A percentile compares a stretch with the other conserved stretches of the same genome.
Evolutionary conservation across 2,329 filamentous ascomycete genomes (phyloP).

Genomic region (Ophiostoma fasciatum): DNA sequence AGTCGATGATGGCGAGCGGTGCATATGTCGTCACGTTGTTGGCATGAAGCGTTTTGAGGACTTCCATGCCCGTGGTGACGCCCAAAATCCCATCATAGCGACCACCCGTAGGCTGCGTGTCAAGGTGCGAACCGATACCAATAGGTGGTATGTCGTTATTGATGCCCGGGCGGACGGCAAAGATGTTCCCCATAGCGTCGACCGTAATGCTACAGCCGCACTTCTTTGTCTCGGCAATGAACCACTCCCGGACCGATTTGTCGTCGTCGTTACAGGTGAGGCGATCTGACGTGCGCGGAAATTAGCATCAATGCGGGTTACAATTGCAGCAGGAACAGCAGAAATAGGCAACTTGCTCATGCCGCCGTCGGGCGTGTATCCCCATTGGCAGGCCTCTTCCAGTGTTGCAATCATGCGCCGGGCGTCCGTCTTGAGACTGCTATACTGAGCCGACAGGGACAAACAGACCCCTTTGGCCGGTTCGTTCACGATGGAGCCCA

Average conservation of each 20-base stretch:
- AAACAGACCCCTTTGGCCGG: no score
- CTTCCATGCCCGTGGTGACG: constrained; percentile 57
- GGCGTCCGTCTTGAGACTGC: constrained; percentile 3
- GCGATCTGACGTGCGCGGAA: constrained; percentile 27
- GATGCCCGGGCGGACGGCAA: constrained; percentile 53
- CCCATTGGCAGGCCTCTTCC: constrained; percentile 9
- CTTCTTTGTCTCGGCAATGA: constrained; percentile 44
- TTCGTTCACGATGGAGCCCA: constrained; percentile 6
- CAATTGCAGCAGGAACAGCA: not conserved
- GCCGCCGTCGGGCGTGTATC: constrained; percentile 9
- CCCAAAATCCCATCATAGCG: constrained; percentile 24
- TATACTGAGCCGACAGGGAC: constrained; percentile 2
- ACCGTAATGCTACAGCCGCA: constrained; percentile 53
- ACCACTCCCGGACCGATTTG: constrained; percentile 61
- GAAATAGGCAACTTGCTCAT: constrained; percentile 9
- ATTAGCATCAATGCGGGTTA: not conserved
- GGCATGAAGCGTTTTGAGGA: constrained; percentile 53
- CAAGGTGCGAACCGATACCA: constrained; percentile 55
- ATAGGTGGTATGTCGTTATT: constrained; percentile 43
- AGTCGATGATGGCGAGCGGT: constrained; percentile 61
- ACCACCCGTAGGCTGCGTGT: constrained; percentile 38
- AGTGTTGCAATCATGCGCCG: constrained; percentile 10
- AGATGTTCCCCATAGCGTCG: constrained; percentile 73
- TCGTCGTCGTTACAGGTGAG: constrained; percentile 61
- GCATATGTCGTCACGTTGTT: constrained; percentile 53